Evolutionary conservation across 768 basidiomycete genomes (phyloP).

Genomic region (Cystobasidium tubakii): DNA sequence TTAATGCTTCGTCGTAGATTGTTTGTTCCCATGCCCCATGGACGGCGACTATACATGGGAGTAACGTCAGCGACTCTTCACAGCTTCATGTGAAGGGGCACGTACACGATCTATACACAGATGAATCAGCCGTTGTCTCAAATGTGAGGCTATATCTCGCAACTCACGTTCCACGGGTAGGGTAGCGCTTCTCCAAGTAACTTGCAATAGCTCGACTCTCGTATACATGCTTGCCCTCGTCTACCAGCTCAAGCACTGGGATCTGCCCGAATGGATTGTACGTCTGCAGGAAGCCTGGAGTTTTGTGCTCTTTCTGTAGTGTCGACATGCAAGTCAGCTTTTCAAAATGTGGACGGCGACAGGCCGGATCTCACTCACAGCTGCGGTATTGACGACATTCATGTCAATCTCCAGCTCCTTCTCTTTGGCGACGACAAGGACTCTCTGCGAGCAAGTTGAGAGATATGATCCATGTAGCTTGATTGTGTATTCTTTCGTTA

Average conservation of each 20-base stretch:
- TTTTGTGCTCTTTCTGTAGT: slow-evolving; percentile 27
- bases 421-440: slow-evolving; percentile 23
- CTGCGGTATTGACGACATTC: slow-evolving; percentile 1
- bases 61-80: not conserved
- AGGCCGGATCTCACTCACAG: not conserved
- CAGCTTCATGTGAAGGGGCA: no score
- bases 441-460: slow-evolving; percentile 28
- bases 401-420: slow-evolving; percentile 27
- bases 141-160: not conserved
- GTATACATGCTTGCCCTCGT: slow-evolving; percentile 2
- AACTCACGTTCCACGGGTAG: slow-evolving; percentile 29
- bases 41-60: not conserved
- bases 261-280: slow-evolving; percentile 26
- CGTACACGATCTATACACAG: slow-evolving; percentile 14
- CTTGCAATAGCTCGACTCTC: slow-evolving; percentile 28
- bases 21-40: not conserved
- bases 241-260: slow-evolving; percentile 26
- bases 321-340: not conserved
- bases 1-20: slow-evolving; percentile 21
- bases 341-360: not conserved
- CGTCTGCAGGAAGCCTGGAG: not conserved
- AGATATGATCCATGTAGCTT: slow-evolving; percentile 21
- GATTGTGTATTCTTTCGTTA: slow-evolving; percentile 27
- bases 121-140: not conserved
- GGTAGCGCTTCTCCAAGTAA: slow-evolving; percentile 20